Evolutionary conservation across 345 rosid genomes (phyloP).

Genomic region (Trapa incisa): DNA sequence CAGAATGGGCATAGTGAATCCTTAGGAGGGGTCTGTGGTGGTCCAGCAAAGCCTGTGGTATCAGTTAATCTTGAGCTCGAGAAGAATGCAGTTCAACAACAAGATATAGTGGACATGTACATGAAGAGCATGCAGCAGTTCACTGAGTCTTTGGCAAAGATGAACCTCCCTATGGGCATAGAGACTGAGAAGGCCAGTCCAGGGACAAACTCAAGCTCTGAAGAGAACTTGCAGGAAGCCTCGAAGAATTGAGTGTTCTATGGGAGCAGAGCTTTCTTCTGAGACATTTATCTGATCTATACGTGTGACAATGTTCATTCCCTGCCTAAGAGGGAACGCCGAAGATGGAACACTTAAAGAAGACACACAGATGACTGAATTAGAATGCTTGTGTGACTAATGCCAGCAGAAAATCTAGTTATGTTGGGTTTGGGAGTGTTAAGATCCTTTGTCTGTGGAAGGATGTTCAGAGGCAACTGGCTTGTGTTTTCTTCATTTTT

Average conservation of each 20-base stretch:
- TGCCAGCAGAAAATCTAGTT: constrained; percentile 47
- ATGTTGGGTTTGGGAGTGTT: constrained; percentile 38
- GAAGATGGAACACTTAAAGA: constrained; percentile 13
- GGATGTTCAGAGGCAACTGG: constrained; percentile 21
- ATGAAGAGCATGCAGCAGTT: constrained; percentile 99
- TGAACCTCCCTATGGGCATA: constrained; percentile 91
- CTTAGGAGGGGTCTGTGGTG: constrained; percentile 32
- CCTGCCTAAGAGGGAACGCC: background rate
- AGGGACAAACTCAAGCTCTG: constrained; percentile 65
- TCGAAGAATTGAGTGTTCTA: constrained; percentile 91
- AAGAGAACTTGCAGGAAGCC: constrained; percentile 49
- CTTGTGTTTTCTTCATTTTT: constrained; percentile 23
- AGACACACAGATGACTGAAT: constrained; percentile 58
- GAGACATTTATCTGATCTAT: constrained; percentile 23
- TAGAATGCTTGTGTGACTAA: constrained; percentile 49
- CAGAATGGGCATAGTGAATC: constrained; percentile 38
- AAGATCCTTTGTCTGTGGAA: constrained; percentile 29
- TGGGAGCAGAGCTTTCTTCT: constrained; percentile 97
- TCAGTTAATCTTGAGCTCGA: constrained; percentile 56
- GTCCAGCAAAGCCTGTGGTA: constrained; percentile 39
- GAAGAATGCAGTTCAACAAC: constrained; percentile 60
- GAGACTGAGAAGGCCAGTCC: constrained; percentile 61
- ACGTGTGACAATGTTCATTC: background rate
- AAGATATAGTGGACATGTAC: constrained; percentile 95
- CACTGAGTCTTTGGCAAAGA: constrained; percentile 96